Base-by-base conservation (phyloP, 148 eudicot genomes). In the Rhododendron henanense region DNA sequence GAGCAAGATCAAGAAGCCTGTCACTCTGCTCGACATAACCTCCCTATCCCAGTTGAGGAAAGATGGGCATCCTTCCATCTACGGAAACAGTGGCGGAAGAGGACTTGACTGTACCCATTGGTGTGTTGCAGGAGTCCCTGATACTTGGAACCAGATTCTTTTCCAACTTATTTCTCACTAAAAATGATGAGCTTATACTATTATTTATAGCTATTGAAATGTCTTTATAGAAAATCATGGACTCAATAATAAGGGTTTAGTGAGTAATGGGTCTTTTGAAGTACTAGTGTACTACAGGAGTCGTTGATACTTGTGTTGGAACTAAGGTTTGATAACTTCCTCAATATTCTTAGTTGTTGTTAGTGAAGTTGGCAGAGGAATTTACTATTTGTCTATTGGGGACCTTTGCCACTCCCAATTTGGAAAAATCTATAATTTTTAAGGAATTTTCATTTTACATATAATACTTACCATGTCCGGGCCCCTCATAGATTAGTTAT, bases 91-190 rank as follows among this genome's bases (percentile, higher is more conserved):
- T 0, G 90, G 92, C 15, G 67, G 59, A 3, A 84, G 83, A 16
- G 88, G 89, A 11, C 85, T 87, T 85, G 99, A 96, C 59, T 95
- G 97, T 87, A 95, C 93, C 69, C 99, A 95, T 86, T 96, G 99
- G 98, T 95, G 99, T 73, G 77, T 96, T 16, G 93, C 98, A 0
- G 98, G 98, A 51, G 93, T 96, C 25, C 98, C 98, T 41, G 98
- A 95, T 87, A 86, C 94, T 44, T 96, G 98, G 98, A 95, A 96
- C 65, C 92, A 94, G 33, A 89, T 96, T 67, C 93, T 94, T 81
- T 93, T 92, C 88, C 91, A 88, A 69, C 87, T 90, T 83, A 81
- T 94, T 89, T 75, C 80, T 78, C 8, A 76, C 10, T 0, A 78
- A 13, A 71, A 28, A 28, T 31, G 37, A 69, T 53, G 59, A 53